These are phyloP conservation scores for Xerocomus spinulosus DNA, from an alignment of 768 basidiomycete species.

Conservation along the genomic window DNA sequence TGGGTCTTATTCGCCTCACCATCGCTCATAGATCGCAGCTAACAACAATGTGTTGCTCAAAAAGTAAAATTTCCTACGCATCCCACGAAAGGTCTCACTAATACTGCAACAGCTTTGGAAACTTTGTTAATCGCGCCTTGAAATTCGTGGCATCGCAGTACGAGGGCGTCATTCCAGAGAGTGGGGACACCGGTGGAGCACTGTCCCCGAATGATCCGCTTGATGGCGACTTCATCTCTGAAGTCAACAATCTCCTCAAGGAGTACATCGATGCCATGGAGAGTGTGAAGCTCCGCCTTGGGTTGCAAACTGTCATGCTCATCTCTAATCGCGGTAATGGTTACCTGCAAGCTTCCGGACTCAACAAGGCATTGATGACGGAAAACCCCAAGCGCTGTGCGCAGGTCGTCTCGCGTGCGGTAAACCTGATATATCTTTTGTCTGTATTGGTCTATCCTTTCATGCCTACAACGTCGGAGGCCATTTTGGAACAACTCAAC, in stretches of 20 bases:
- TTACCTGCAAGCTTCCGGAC: slow-evolving; percentile 89
- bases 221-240: slow-evolving; percentile 73
- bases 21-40: slow-evolving; percentile 64
- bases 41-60: slow-evolving; percentile 94
- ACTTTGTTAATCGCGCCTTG: slow-evolving; percentile 92
- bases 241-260: slow-evolving; percentile 72
- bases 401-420: slow-evolving; percentile 81
- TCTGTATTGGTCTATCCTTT: slow-evolving; percentile 87
- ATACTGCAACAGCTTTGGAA: slow-evolving; percentile 67
- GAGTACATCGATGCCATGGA: slow-evolving; percentile 90
- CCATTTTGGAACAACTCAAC: slow-evolving; percentile 83
- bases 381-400: slow-evolving; percentile 82
- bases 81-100: not conserved
- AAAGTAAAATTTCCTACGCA: slow-evolving; percentile 51
- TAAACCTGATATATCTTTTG: slow-evolving; percentile 90
- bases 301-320: slow-evolving; percentile 84
- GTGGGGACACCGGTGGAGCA: slow-evolving; percentile 63
- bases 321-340: slow-evolving; percentile 86
- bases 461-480: slow-evolving; percentile 87
- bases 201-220: slow-evolving; percentile 60
- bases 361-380: slow-evolving; percentile 85
- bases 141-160: slow-evolving; percentile 91
- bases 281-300: slow-evolving; percentile 80
- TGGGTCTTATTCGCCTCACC: not conserved
- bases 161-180: slow-evolving; percentile 73